Conservation (phyloP, 306 rosid genomes). For the Myrica gale region DNA sequence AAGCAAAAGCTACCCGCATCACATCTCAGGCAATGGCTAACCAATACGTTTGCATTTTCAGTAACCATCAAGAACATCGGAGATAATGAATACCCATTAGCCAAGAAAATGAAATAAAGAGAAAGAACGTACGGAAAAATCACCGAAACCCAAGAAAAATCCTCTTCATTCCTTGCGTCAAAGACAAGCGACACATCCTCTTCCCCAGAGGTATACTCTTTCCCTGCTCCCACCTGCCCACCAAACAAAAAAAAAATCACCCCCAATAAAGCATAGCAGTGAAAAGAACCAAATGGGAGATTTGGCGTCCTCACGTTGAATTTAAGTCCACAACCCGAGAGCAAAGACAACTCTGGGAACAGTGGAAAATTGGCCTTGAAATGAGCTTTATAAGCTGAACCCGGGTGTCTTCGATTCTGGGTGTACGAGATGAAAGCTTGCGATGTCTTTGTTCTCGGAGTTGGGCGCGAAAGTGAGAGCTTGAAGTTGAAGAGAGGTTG, state of each 20-base stretch:
- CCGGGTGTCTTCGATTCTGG: conserved; percentile 14
- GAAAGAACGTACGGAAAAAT: conserved; percentile 71
- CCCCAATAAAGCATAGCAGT: conserved; percentile 27
- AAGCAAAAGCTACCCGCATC: not conserved
- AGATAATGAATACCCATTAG: not conserved
- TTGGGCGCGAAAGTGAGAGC: conserved; percentile 28
- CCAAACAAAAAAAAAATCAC: conserved; percentile 9
- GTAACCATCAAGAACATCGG: not conserved
- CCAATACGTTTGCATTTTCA: not conserved
- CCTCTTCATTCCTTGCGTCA: conserved; percentile 49
- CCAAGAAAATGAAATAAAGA: conserved; percentile 1
- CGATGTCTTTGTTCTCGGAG: conserved; percentile 32
- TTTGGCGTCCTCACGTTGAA: conserved; percentile 44
- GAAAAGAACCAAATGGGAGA: conserved; percentile 29
- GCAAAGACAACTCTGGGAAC: conserved; percentile 26
- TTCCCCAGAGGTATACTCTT: conserved; percentile 53
- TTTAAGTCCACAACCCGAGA: conserved; percentile 36
- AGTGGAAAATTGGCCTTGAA: conserved; percentile 26
- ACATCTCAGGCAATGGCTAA: not conserved
- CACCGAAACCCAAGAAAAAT: conserved; percentile 71
- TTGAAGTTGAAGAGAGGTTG: conserved; percentile 39
- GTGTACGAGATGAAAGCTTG: conserved; percentile 30
- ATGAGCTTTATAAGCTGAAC: conserved; percentile 28
- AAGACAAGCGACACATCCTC: conserved; percentile 47
- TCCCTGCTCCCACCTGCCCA: conserved; percentile 62